A percentile compares a stretch with the other conserved stretches of the same genome.
Conservation (phyloP, 179 eudicot genomes). For the Amaranthus tricolor region DNA sequence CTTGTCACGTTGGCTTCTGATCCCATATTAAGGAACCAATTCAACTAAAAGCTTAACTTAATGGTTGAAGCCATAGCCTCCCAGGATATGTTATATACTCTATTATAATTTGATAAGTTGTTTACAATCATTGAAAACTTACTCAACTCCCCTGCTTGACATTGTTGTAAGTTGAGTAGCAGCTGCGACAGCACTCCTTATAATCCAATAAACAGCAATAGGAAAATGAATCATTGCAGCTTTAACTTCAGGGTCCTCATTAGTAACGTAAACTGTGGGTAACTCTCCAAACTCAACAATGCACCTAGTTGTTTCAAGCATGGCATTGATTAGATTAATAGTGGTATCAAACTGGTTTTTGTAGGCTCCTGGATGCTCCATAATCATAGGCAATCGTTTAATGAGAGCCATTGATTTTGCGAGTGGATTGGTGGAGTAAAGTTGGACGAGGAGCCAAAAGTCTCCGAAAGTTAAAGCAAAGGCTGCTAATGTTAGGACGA, state of each 20-base stretch:
- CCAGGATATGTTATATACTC: too few species aligned
- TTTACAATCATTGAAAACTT: conserved; percentile 14
- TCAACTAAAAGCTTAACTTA: too few species aligned
- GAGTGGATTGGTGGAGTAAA: conserved; percentile 48
- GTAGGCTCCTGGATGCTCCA: conserved; percentile 51
- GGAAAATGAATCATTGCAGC: conserved; percentile 48
- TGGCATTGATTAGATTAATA: conserved; percentile 42
- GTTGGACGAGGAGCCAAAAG: conserved; percentile 65
- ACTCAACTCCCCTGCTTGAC: conserved; percentile 55
- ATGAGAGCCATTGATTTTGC: conserved; percentile 76
- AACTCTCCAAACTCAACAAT: conserved; percentile 50
- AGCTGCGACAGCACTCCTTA: conserved; percentile 51
- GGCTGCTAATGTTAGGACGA: conserved; percentile 60
- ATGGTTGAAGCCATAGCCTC: background rate
- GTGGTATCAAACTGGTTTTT: conserved; percentile 54
- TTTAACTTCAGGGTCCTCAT: conserved; percentile 42
- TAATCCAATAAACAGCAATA: conserved; percentile 55
- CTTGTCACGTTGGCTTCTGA: too few species aligned
- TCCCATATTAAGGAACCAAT: too few species aligned
- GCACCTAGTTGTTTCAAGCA: conserved; percentile 45
- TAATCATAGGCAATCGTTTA: conserved; percentile 48
- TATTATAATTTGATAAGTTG: background rate
- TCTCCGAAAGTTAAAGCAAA: conserved; percentile 60
- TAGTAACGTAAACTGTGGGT: conserved; percentile 36
- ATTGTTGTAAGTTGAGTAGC: conserved; percentile 52